phyloP scores from a whole-genome alignment of 169 alveolate species.

The Plasmodium vivax region DNA sequence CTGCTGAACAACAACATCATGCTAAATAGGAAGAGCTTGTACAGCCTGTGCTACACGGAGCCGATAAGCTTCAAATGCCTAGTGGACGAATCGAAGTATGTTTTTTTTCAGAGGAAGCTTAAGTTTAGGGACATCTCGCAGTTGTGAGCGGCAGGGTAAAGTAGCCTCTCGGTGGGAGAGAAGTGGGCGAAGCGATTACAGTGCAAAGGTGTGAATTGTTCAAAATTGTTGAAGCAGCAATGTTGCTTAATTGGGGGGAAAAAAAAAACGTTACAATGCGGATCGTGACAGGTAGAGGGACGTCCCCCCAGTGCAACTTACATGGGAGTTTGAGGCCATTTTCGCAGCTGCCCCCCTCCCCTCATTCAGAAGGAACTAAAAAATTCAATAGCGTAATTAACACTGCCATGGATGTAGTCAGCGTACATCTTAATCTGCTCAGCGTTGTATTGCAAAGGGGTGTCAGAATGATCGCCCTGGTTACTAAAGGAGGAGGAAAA shows the following conservation, averaged over 20 bases:
- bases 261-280: background rate
- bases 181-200: background rate
- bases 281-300: background rate
- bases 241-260: background rate
- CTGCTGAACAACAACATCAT: conserved; percentile 77
- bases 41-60: conserved; percentile 79
- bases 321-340: background rate
- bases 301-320: background rate
- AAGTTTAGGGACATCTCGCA: conserved; percentile 78
- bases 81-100: conserved; percentile 84
- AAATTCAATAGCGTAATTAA: conserved; percentile 52
- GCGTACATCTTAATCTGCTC: conserved; percentile 44
- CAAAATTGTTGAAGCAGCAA: background rate
- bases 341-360: background rate
- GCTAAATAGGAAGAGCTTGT: conserved; percentile 81
- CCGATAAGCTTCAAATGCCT: conserved; percentile 83
- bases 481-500: conserved; percentile 40
- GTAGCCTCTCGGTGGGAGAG: background rate
- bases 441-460: conserved; percentile 18
- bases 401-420: conserved; percentile 25
- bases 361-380: conserved; percentile 22
- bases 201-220: background rate
- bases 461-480: background rate
- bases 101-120: conserved; percentile 70
- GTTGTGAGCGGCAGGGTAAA: background rate